Conservation (phyloP, 2,329 filamentous ascomycete species). For the Paracorniculantispora psalliotae region DNA sequence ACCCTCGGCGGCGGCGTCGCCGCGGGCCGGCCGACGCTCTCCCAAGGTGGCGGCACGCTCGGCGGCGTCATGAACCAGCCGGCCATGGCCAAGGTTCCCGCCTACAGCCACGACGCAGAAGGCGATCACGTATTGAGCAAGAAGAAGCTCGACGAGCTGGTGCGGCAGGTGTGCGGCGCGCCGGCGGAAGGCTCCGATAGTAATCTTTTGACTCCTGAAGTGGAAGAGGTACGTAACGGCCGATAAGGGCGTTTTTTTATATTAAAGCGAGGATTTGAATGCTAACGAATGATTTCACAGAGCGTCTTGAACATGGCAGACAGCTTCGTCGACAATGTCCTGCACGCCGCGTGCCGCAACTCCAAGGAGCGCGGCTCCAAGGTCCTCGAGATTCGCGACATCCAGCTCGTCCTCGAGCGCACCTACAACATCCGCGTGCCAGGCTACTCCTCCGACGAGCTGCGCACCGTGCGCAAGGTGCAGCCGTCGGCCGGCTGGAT, state of each 20-base stretch:
- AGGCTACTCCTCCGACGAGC: constrained; percentile 89
- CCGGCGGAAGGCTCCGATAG: constrained; percentile 66
- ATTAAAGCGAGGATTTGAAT: too few species aligned
- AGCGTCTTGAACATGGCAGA: constrained; percentile 85
- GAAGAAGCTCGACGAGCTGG: constrained; percentile 93
- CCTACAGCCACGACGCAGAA: constrained; percentile 84
- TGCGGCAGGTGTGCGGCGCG: constrained; percentile 86
- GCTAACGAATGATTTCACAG: constrained; percentile 39
- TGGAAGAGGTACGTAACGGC: constrained; percentile 79
- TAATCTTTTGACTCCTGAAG: constrained; percentile 80
- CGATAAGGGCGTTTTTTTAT: too few species aligned
- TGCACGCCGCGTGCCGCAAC: constrained; percentile 80
- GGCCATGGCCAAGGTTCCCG: constrained; percentile 73
- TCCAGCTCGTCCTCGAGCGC: constrained; percentile 77
- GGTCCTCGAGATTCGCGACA: constrained; percentile 81
- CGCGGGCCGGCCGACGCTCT: constrained; percentile 74
- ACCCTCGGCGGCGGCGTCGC: constrained; percentile 58
- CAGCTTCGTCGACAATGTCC: constrained; percentile 88
- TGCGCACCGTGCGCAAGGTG: constrained; percentile 89
- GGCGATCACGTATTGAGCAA: constrained; percentile 93
- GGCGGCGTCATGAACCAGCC: constrained; percentile 85
- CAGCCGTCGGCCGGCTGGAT: constrained; percentile 87
- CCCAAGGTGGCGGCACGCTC: constrained; percentile 68
- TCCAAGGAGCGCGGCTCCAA: constrained; percentile 90
- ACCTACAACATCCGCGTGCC: constrained; percentile 90